Conservation (phyloP, 2,329 filamentous ascomycete genomes). For the Fusarium citri region DNA sequence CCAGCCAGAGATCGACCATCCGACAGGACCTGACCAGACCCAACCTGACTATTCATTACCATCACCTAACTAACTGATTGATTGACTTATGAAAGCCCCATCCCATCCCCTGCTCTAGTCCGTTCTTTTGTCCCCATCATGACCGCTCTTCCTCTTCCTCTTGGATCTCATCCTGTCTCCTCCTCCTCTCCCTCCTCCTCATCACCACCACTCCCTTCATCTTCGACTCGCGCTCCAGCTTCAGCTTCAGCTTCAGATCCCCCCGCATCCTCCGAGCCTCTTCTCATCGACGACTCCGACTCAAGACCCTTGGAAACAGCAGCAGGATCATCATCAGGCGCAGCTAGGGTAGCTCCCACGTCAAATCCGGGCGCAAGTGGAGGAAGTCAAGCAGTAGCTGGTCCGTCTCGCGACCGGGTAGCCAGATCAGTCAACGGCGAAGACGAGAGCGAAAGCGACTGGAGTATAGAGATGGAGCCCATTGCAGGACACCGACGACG, state of each 20-base stretch:
- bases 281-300: slow-evolving; percentile 21
- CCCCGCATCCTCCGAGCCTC: slow-evolving; percentile 20
- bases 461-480: slow-evolving; percentile 68
- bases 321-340: slow-evolving; percentile 19
- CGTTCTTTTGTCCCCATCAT: slow-evolving; percentile 38
- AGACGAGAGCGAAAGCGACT: slow-evolving; percentile 53
- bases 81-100: slow-evolving; percentile 42
- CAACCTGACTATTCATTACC: slow-evolving; percentile 23
- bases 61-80: slow-evolving; percentile 21
- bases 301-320: slow-evolving; percentile 13
- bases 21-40: slow-evolving; percentile 13
- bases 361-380: slow-evolving; percentile 14
- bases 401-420: slow-evolving; percentile 30
- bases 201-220: slow-evolving; percentile 22
- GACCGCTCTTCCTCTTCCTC: slow-evolving; percentile 40
- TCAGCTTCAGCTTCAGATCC: slow-evolving; percentile 12
- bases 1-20: slow-evolving; percentile 23
- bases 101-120: slow-evolving; percentile 39
- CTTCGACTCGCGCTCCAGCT: slow-evolving; percentile 20
- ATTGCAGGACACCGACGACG: slow-evolving; percentile 66
- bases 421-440: slow-evolving; percentile 31
- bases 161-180: slow-evolving; percentile 30
- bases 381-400: slow-evolving; percentile 32
- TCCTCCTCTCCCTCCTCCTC: slow-evolving; percentile 27
- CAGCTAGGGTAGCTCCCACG: slow-evolving; percentile 13